Conservation (phyloP, 805 yeast species). For the Spathaspora girioi region DNA sequence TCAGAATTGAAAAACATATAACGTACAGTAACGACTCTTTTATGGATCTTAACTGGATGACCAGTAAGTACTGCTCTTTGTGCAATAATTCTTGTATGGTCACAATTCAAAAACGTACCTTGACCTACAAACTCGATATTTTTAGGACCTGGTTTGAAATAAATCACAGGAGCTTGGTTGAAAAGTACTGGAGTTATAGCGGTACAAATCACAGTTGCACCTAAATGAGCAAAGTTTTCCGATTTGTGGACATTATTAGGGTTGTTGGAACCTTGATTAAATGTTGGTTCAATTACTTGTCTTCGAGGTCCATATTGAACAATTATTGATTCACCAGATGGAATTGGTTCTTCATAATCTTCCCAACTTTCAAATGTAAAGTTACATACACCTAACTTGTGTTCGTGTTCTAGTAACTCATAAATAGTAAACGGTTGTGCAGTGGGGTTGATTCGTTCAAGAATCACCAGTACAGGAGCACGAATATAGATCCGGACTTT, state of each 20-base stretch:
- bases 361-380: conserved; percentile 85
- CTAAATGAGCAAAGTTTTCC: conserved; percentile 80
- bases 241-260: conserved; percentile 84
- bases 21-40: conserved; percentile 83
- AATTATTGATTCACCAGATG: conserved; percentile 74
- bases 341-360: conserved; percentile 79
- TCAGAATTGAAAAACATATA: conserved; percentile 95
- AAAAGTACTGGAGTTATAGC: conserved; percentile 84
- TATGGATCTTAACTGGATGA: conserved; percentile 92
- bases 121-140: conserved; percentile 73
- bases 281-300: conserved; percentile 74
- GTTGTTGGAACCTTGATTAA: conserved; percentile 72
- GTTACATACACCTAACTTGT: conserved; percentile 78
- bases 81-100: conserved; percentile 78
- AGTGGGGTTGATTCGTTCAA: conserved; percentile 33
- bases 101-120: conserved; percentile 86
- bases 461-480: conserved; percentile 46
- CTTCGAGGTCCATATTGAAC: conserved; percentile 95
- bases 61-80: conserved; percentile 91
- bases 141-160: conserved; percentile 62
- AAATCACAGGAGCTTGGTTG: conserved; percentile 79
- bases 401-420: conserved; percentile 80
- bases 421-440: conserved; percentile 58
- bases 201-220: conserved; percentile 67
- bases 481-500: conserved; percentile 56